Percentiles rank a stretch among this genome's conserved stretches.
These are phyloP conservation scores for Plasmopara halstedii DNA, from an alignment of 352 stramenopile genomes.

Conservation along the genomic window DNA sequence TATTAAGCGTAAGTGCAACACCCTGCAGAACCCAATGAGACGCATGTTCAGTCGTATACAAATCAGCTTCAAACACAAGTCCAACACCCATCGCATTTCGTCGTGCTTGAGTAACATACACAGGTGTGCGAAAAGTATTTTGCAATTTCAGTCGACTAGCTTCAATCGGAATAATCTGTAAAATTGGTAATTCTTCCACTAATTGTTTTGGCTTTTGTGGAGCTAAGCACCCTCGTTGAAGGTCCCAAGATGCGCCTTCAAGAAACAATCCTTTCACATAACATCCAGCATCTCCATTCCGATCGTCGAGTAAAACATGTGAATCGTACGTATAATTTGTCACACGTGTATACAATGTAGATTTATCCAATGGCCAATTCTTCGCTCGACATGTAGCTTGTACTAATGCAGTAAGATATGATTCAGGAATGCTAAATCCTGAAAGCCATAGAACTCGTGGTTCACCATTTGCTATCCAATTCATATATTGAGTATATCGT, in stretches of 20 bases:
- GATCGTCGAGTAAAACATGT: slow-evolving; percentile 42
- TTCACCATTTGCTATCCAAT: slow-evolving; percentile 87
- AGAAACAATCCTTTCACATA: slow-evolving; percentile 90
- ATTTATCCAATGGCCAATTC: slow-evolving; percentile 95
- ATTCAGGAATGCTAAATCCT: slow-evolving; percentile 92
- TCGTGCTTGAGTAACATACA: slow-evolving; percentile 93
- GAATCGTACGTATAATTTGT: slow-evolving; percentile 67
- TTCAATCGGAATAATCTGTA: slow-evolving; percentile 95
- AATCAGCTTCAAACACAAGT: slow-evolving; percentile 91
- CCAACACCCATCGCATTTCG: slow-evolving; percentile 94
- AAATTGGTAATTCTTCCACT: slow-evolving; percentile 91
- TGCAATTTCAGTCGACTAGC: slow-evolving; percentile 92
- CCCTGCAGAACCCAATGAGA: slow-evolving; percentile 94
- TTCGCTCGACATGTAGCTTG: slow-evolving; percentile 90
- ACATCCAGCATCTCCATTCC: slow-evolving; percentile 77
- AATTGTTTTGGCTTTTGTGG: slow-evolving; percentile 91
- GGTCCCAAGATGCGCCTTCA: slow-evolving; percentile 92
- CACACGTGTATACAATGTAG: slow-evolving; percentile 89
- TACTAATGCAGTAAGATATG: slow-evolving; percentile 93
- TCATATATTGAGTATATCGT: slow-evolving; percentile 87
- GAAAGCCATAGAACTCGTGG: slow-evolving; percentile 92
- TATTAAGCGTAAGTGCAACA: slow-evolving; percentile 90
- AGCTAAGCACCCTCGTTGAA: slow-evolving; percentile 59
- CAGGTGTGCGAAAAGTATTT: slow-evolving; percentile 92
- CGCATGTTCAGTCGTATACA: slow-evolving; percentile 86